A percentile compares a stretch with the other conserved stretches of the same genome.
phyloP scores from a whole-genome alignment of 139 green algal genomes.

The Chlamydomonas incerta region DNA sequence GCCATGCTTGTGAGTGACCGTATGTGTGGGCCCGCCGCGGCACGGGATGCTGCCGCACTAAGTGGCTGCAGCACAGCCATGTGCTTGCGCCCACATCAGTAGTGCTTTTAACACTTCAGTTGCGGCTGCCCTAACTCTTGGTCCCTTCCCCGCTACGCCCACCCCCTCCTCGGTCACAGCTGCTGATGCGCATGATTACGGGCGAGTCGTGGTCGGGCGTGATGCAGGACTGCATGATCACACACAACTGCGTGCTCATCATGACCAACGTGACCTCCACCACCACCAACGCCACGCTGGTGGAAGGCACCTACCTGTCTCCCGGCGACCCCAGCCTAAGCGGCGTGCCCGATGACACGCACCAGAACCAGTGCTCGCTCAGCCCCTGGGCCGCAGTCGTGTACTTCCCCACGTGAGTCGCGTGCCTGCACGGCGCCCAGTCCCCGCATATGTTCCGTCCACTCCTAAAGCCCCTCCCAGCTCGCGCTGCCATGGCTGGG shows the following conservation, averaged over 20 bases:
- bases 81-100: too few relatives aligned
- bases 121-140: too few relatives aligned
- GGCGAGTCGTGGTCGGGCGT: conserved; percentile 78
- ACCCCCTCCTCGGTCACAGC: too few relatives aligned
- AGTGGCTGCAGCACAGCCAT: too few relatives aligned
- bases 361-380: conserved; percentile 45
- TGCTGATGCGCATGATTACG: conserved; percentile 48
- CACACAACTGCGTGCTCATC: conserved; percentile 47
- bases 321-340: conserved; percentile 1
- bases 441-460: too few relatives aligned
- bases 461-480: too few relatives aligned
- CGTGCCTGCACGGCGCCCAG: too few relatives aligned
- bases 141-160: too few relatives aligned
- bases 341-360: neutral
- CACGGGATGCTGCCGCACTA: too few relatives aligned
- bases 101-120: too few relatives aligned
- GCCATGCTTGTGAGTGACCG: conserved; percentile 71
- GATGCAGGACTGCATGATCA: conserved; percentile 77
- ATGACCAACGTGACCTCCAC: neutral
- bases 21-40: too few relatives aligned
- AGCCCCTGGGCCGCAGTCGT: conserved; percentile 42
- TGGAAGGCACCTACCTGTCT: conserved; percentile 44
- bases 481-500: too few relatives aligned
- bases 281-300: neutral
- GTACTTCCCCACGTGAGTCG: conserved; percentile 63